phyloP scores from a whole-genome alignment of 345 rosid genomes.

The Kandelia obovata region DNA sequence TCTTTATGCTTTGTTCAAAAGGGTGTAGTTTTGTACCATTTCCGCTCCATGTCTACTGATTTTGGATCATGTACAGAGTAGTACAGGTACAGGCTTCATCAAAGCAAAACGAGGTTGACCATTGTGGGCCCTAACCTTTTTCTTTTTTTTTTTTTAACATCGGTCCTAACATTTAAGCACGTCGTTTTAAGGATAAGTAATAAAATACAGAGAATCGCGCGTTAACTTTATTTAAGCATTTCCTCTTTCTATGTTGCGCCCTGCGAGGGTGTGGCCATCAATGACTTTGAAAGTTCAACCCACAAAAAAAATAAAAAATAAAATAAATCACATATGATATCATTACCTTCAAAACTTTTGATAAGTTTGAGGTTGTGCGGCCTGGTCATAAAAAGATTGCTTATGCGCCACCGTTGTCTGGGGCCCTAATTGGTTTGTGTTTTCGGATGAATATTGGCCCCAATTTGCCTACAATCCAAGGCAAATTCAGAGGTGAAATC shows the following conservation, averaged over 20 bases:
- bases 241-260: too few relatives aligned
- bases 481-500: background rate
- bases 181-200: background rate
- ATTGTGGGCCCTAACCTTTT: background rate
- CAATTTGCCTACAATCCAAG: background rate
- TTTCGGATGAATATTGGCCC: too few relatives aligned
- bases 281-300: background rate
- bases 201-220: background rate
- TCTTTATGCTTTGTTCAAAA: too few relatives aligned
- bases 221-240: too few relatives aligned
- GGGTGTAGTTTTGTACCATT: too few relatives aligned
- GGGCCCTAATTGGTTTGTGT: background rate
- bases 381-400: too few relatives aligned
- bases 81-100: background rate
- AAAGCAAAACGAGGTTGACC: background rate
- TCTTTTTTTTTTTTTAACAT: too few relatives aligned
- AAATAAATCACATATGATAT: background rate
- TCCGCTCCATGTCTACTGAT: too few relatives aligned
- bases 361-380: slow-evolving; percentile 20
- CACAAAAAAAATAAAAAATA: background rate
- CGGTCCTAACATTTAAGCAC: background rate
- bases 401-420: background rate
- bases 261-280: background rate
- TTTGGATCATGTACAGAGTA: background rate
- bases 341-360: slow-evolving; percentile 3